Base-by-base conservation (phyloP, 257 asterid genomes). In the Verbascum thapsus region DNA sequence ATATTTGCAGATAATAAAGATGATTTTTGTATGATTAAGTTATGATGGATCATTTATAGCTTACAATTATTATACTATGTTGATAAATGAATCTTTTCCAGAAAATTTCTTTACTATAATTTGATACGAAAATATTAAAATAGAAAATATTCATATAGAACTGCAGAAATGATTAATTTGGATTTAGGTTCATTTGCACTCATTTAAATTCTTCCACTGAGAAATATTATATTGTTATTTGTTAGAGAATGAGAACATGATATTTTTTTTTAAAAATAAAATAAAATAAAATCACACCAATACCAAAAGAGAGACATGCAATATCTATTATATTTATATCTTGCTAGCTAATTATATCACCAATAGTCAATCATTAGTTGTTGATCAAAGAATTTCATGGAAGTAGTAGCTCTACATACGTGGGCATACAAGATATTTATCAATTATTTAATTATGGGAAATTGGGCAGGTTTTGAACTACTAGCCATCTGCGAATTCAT, bases 171-270 rank as follows among this genome's bases (percentile, higher is more conserved):
- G 32, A 26, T 26, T 26, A 26, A 26, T 26, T 26, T 52, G 38
- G 26, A 23, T 5, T 52, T 52, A 26, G 58, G 39, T 26, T 23
- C 39, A 52, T 52, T 20, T 52, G 39, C 58, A 52, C 22, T 52
- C 40, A 52, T 22, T 22, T 22, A 12, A 52, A 22, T 2, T 11
- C 10, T 23, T 48, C 51, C 4, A 18, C 5, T 52, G 39, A 10
- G 26, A 5, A 52, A 22, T 52, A 26, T 26, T 52, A 52, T 52
- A 12, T 26, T 1, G n/a, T n/a, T n/a, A n/a, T n/a, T 52, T 52
- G 18, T 22, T 22, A 22, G 22, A 9, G 51, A 44, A 45, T 45
- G 51, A 15, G 1, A 45, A 45, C 7, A 45, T 45, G 20, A 4
- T 3, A 4, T 13, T 3, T 44, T 15, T 44, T 16, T 44, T 44